Evolutionary conservation across 345 rosid species (phyloP), one percentile per base, ranked within the genome.

Genomic region (Capsella bursapastoris): DNA sequence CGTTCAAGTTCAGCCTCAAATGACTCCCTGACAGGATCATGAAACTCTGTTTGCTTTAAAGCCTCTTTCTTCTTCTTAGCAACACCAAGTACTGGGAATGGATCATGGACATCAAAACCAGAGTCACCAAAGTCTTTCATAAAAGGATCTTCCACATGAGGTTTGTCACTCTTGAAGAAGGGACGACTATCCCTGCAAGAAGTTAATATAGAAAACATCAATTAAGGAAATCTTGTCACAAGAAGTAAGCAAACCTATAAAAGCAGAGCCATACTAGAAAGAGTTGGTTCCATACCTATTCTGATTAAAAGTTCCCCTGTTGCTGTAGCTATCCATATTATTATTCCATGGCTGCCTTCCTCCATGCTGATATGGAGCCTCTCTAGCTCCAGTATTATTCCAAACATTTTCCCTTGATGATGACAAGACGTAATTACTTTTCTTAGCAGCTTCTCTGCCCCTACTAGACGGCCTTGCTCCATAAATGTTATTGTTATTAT

Each of bases 1-100:
- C 93, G 88, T 84, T 96, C 91, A 66, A 96, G 97, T 79, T 96
- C 99, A 78, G 98, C 99, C 85, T 96, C 99, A 81, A 96, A 96
- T 60, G 98, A 92, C 62, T 92, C 99, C 70, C 98, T 84, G 14
- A 86, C 91, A 79, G 99, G 98, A 34, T 96, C 99, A 77, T 86
- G 92, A 77, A 92, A 89, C 84, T 92, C 90, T 14, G 88, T 71
- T 77, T 86, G 94, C 72, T 88, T 91, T 47, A 78, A 57, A 52
- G 80, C 77, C 58, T 90, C 96, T 79, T 90, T 92, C 87, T 86
- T 96, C 87, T 88, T 88, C 83, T 89, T 92, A 71, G 86, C 78
- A 63, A 90, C 83, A 53, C 94, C 89, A 15, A 86, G 88, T 57
- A 89, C 83, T 59, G 91, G 59, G 81, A 92, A 86, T 16, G 90